A percentile compares a stretch with the other conserved stretches of the same genome.
phyloP scores from a whole-genome alignment of 2,329 filamentous ascomycete genomes.

The Xylariaceae sp. region DNA sequence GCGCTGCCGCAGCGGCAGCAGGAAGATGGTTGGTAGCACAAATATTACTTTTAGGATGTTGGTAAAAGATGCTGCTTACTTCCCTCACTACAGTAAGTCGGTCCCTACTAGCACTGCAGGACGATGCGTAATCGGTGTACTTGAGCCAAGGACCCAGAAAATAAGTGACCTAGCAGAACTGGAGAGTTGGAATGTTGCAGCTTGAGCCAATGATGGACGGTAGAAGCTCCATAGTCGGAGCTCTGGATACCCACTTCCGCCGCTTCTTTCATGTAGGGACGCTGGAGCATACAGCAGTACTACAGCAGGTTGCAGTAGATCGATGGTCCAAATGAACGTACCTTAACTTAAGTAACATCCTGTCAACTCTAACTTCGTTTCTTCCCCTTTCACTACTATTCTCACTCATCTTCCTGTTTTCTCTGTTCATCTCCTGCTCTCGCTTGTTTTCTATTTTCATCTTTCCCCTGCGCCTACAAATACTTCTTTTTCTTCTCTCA shows the following conservation, averaged over 20 bases:
- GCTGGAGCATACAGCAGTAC: neutral
- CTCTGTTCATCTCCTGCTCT: neutral
- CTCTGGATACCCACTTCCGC: slow-evolving; percentile 6
- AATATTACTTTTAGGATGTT: neutral
- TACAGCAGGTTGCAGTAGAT: neutral
- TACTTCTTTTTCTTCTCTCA: neutral
- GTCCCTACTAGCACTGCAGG: slow-evolving; percentile 7
- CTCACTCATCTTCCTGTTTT: no score
- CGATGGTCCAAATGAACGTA: neutral
- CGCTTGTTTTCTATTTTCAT: neutral
- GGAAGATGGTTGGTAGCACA: neutral
- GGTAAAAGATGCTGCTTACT: neutral
- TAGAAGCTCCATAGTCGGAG: slow-evolving; percentile 15
- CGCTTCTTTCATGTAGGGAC: neutral
- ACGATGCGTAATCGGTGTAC: slow-evolving; percentile 12
- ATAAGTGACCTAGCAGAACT: neutral
- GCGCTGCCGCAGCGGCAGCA: neutral
- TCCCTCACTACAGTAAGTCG: slow-evolving; percentile 12
- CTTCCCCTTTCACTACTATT: no score
- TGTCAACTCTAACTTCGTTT: no score
- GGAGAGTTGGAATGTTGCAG: slow-evolving; percentile 1
- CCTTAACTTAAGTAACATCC: no score
- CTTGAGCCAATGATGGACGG: slow-evolving; percentile 9
- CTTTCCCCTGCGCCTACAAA: neutral
- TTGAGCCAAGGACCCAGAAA: slow-evolving; percentile 1